phyloP scores from a whole-genome alignment of 2,329 filamentous ascomycete species.

The Mycosphaerella arachidis region DNA sequence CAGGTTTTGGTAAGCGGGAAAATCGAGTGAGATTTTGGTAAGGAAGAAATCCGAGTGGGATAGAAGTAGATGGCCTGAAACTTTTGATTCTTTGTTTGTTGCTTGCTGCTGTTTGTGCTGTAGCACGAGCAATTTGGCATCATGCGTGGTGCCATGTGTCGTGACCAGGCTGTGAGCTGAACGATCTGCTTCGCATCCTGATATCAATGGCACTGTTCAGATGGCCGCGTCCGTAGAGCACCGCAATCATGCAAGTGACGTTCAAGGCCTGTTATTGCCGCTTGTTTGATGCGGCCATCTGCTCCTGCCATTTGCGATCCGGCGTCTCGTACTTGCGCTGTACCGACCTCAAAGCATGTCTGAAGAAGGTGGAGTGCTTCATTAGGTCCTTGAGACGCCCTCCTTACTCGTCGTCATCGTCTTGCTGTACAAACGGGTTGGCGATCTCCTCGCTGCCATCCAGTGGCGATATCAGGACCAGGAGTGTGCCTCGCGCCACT shows the following conservation, averaged over 20 bases:
- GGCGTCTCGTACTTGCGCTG: background rate
- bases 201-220: background rate
- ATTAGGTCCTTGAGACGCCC: background rate
- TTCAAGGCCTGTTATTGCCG: background rate
- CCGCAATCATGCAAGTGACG: background rate
- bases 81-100: background rate
- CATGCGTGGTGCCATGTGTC: background rate
- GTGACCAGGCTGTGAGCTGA: background rate
- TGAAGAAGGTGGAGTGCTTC: background rate
- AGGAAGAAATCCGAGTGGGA: background rate
- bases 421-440: conserved; percentile 80
- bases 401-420: conserved; percentile 46
- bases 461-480: conserved; percentile 86
- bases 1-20: conserved; percentile 3
- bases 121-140: background rate
- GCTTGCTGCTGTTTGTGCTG: background rate
- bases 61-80: background rate
- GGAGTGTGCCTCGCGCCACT: conserved; percentile 84
- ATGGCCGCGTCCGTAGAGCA: background rate
- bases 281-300: background rate
- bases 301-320: background rate
- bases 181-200: background rate
- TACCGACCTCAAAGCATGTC: background rate
- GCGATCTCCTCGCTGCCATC: conserved; percentile 94
- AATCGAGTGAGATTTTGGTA: background rate